phyloP scores from a whole-genome alignment of 306 rosid species.

The Glycine tomentella region DNA sequence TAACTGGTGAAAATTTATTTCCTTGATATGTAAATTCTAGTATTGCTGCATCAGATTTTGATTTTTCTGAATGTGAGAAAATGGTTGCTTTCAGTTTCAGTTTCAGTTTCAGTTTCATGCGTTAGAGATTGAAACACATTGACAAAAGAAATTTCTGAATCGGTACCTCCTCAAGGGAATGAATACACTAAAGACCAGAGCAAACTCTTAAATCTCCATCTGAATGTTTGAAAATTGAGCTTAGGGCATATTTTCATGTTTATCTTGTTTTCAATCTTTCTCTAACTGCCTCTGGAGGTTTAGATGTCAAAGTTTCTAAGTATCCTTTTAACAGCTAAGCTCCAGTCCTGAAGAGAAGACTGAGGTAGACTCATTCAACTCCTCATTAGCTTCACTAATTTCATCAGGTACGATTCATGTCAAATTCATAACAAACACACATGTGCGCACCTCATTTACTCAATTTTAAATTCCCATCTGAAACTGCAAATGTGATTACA shows the following conservation, averaged over 20 bases:
- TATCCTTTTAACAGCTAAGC: constrained; percentile 70
- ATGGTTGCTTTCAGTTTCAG: not conserved
- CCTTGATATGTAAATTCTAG: not conserved
- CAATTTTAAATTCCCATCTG: no score
- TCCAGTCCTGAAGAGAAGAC: constrained; percentile 79
- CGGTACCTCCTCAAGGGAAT: not conserved
- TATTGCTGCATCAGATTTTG: constrained; percentile 20
- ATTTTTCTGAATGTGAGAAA: constrained; percentile 6
- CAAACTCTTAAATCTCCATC: constrained; percentile 16
- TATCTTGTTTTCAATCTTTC: not conserved
- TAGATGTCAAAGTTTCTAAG: constrained; percentile 47
- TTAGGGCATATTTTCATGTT: not conserved
- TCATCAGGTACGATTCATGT: constrained; percentile 69
- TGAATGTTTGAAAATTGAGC: constrained; percentile 21
- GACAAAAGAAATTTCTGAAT: constrained; percentile 2
- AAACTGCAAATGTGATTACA: no score
- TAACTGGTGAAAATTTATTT: not conserved
- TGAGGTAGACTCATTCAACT: constrained; percentile 77
- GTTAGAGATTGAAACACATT: not conserved
- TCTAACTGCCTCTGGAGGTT: constrained; percentile 7
- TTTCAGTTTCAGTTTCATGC: not conserved
- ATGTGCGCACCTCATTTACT: no score
- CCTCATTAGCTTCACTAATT: constrained; percentile 79
- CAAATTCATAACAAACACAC: not conserved
- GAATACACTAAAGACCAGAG: not conserved